phyloP scores from a whole-genome alignment of 2,329 filamentous ascomycete species.

The Elsinoe batatas region DNA sequence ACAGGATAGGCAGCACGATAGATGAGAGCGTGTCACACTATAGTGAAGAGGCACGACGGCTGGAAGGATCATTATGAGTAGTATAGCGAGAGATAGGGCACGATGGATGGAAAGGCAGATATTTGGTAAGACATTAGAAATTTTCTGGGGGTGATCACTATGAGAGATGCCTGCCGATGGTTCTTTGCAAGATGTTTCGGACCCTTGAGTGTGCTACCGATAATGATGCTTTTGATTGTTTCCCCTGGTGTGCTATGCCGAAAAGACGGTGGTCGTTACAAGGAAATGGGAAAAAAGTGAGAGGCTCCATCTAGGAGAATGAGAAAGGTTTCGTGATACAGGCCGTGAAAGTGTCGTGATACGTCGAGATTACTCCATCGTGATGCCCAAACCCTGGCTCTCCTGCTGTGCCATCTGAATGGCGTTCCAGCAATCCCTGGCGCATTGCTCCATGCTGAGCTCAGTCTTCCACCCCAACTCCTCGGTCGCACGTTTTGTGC shows the following conservation, averaged over 20 bases:
- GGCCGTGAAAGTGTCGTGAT: not conserved
- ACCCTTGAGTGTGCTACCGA: not conserved
- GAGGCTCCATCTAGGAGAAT: not conserved
- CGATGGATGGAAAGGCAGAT: not conserved
- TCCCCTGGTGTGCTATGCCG: not conserved
- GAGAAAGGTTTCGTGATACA: slow-evolving; percentile 1
- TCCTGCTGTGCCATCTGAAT: slow-evolving; percentile 9
- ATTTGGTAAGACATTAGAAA: slow-evolving; percentile 3
- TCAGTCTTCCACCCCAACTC: slow-evolving; percentile 32
- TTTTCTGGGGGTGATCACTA: not conserved
- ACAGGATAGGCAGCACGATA: too few species aligned
- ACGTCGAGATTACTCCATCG: slow-evolving; percentile 3
- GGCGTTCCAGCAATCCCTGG: slow-evolving; percentile 30
- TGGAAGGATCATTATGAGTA: too few species aligned
- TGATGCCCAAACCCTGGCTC: slow-evolving; percentile 1
- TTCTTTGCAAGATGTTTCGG: not conserved
- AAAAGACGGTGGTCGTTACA: not conserved
- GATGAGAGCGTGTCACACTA: too few species aligned
- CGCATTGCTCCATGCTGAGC: slow-evolving; percentile 29
- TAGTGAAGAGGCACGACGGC: too few species aligned
- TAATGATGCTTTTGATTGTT: not conserved
- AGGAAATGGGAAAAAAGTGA: not conserved
- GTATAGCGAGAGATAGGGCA: too few species aligned
- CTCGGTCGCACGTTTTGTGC: slow-evolving; percentile 29
- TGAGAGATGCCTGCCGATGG: not conserved